Percentiles rank a stretch among this genome's conserved stretches.
These are phyloP conservation scores for Salvia sclarea DNA, from an alignment of 305 asterid species.

Conservation along the genomic window DNA sequence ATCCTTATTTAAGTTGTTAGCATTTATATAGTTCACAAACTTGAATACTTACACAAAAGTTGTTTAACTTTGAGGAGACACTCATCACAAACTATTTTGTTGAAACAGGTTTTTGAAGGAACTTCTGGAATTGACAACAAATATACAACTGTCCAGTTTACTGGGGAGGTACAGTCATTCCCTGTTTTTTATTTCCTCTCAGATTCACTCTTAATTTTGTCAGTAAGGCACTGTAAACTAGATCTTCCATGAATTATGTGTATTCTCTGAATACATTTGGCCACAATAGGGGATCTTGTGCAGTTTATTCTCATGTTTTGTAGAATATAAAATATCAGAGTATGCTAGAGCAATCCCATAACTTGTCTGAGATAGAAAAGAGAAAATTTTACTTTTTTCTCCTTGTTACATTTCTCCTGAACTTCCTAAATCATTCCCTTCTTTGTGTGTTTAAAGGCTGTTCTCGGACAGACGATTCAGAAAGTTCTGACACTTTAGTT, in stretches of 20 bases:
- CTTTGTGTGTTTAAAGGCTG: not conserved
- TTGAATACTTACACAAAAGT: constrained; percentile 10
- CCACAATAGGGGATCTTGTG: not conserved
- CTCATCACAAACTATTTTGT: constrained; percentile 12
- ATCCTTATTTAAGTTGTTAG: constrained; percentile 7
- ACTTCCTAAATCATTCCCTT: not conserved
- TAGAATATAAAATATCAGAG: not conserved
- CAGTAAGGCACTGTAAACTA: constrained; percentile 4
- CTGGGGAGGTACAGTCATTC: constrained; percentile 76
- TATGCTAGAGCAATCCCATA: not conserved
- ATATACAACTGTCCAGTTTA: constrained; percentile 94
- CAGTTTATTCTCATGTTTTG: not conserved
- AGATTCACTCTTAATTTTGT: constrained; percentile 16
- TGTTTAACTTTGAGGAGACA: constrained; percentile 18
- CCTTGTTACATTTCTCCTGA: not conserved
- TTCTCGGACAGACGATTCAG: not conserved
- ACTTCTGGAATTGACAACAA: constrained; percentile 98
- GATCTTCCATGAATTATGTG: not conserved
- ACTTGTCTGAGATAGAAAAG: not conserved
- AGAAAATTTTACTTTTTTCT: not conserved
- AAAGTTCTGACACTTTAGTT: not conserved
- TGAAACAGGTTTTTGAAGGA: constrained; percentile 89
- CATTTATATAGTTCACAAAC: not conserved
- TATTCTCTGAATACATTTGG: not conserved
- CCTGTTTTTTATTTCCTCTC: constrained; percentile 17